Base-by-base conservation (phyloP, 1,139 yeast species). In the Hansenula sp. region DNA sequence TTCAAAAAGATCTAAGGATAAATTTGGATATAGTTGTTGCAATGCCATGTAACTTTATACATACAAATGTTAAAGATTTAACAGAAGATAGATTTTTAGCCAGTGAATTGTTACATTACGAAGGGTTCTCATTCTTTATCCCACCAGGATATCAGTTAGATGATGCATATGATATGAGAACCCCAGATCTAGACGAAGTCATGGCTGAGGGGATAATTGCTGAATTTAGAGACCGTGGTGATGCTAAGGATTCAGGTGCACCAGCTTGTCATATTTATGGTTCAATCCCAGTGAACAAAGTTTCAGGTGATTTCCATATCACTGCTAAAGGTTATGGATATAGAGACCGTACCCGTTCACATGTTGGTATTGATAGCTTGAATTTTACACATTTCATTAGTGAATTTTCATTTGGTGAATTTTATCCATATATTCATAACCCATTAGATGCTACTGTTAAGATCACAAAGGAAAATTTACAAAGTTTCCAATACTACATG, bases 211-310 rank as follows among this genome's bases (percentile, higher is more conserved):
- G 86, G 6, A 64, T 84, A 41, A 71, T 77, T 39, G 91, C 91
- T 0, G 81, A 81, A 51, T 85, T 79, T 54, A 66, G 76, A 57
- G 68, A 65, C 31, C 58, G 61, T 34, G 59, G 55, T 32, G 61
- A 61, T 45, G 54, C 55, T 18, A 57, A 60, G 32, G 51, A 62
- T 40, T 44, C 53, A 40, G 83, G 77, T 3, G 79, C 82, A 0
- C 85, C 89, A 6, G 94, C 95, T 3, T 93, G 99, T 63, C 89
- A 93, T 51, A 79, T 93, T 2, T 89, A 79, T 59, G 99, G 99
- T 2, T 73, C 84, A 0, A 74, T 93, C 41, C 94, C 95, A 0
- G 93, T 93, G 4, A 90, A 87, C 57, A 84, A 86, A 54, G 96
- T 93, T 5, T 70, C 72, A 44, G 99, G 99, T 11, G 90, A 85